phyloP scores from a whole-genome alignment of 2,329 filamentous ascomycete genomes.

The Rhinocladiella mackenziei region DNA sequence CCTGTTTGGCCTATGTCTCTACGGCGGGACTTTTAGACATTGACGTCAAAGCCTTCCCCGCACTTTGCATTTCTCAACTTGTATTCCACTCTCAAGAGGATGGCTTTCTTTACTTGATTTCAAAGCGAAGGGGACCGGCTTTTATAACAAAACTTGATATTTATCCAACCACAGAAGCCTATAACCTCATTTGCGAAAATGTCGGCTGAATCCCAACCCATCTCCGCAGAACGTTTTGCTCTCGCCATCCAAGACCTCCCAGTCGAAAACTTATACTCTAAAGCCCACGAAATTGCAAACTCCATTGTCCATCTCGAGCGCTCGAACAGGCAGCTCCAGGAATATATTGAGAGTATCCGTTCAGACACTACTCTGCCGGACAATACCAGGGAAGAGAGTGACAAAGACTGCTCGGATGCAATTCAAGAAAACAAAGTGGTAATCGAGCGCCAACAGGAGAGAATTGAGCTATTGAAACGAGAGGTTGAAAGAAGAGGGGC shows the following conservation, averaged over 20 bases:
- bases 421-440: constrained; percentile 57
- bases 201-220: constrained; percentile 49
- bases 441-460: constrained; percentile 52
- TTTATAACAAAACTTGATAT: no score
- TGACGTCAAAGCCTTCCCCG: no score
- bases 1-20: no score
- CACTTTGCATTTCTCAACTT: no score
- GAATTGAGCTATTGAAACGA: constrained; percentile 51
- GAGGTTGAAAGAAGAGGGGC: constrained; percentile 56
- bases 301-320: constrained; percentile 55
- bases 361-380: constrained; percentile 31
- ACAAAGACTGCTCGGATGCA: constrained; percentile 54
- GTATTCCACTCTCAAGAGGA: no score
- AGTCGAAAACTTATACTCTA: constrained; percentile 56
- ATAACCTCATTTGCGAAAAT: constrained; percentile 36
- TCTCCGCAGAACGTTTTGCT: constrained; percentile 50
- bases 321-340: constrained; percentile 55
- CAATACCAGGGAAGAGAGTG: constrained; percentile 31
- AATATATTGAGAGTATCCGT: constrained; percentile 42
- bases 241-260: constrained; percentile 56
- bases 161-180: no score
- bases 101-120: no score
- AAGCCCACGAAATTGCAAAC: constrained; percentile 59
- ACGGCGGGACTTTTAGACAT: no score
- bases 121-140: no score